Conservation (phyloP, 1,139 yeast species). For the Sugiyamaella novakii region DNA sequence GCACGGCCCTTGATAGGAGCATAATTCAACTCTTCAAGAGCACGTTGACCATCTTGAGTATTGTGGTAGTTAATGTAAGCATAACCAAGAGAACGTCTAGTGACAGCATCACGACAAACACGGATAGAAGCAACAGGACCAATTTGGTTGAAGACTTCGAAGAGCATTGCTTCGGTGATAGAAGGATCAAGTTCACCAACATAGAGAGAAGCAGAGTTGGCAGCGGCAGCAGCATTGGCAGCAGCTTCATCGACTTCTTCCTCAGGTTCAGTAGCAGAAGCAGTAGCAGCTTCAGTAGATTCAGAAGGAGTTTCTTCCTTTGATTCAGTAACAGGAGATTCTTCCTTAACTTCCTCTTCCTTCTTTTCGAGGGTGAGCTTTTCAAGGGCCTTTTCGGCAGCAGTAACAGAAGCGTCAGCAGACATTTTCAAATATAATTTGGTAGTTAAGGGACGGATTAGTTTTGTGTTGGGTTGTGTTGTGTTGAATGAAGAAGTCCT, state of each 20-base stretch:
- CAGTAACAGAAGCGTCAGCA: slow-evolving; percentile 45
- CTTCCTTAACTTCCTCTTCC: slow-evolving; percentile 25
- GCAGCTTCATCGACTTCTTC: slow-evolving; percentile 33
- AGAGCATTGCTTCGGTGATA: slow-evolving; percentile 92
- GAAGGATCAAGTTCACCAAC: slow-evolving; percentile 96
- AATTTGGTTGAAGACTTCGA: slow-evolving; percentile 90
- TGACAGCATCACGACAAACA: slow-evolving; percentile 98
- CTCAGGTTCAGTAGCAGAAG: slow-evolving; percentile 31
- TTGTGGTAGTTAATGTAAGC: slow-evolving; percentile 97
- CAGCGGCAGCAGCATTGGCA: slow-evolving; percentile 45
- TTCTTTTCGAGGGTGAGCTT: slow-evolving; percentile 41
- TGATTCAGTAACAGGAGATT: slow-evolving; percentile 17
- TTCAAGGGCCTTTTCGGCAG: slow-evolving; percentile 46
- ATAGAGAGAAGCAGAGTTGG: slow-evolving; percentile 81
- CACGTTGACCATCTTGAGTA: slow-evolving; percentile 87
- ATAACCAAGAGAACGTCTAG: slow-evolving; percentile 96
- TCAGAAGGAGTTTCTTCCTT: slow-evolving; percentile 24
- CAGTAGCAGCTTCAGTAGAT: slow-evolving; percentile 26
- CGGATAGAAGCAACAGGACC: slow-evolving; percentile 97
- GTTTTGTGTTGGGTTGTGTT: background rate
- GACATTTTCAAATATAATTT: slow-evolving; percentile 32
- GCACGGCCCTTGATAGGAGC: slow-evolving; percentile 92
- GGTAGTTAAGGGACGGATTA: background rate
- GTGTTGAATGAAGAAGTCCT: slow-evolving; percentile 8
- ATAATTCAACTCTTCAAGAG: slow-evolving; percentile 95